phyloP scores from a whole-genome alignment of 306 rosid species.

The Rubus parviflorus region DNA sequence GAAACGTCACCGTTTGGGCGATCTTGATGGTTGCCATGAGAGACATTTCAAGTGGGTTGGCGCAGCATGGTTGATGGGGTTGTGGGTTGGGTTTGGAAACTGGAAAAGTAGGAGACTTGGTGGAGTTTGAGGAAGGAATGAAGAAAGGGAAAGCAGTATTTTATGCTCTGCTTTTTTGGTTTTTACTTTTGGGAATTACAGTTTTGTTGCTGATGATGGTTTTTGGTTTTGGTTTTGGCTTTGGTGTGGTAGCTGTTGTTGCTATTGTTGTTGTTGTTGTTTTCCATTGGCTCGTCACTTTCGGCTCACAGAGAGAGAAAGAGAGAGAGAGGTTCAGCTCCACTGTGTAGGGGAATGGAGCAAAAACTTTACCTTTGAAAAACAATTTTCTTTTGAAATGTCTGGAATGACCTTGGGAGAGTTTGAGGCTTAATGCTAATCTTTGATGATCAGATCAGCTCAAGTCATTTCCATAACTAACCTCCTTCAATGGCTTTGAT shows the following conservation, averaged over 20 bases:
- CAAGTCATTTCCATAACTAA: neutral
- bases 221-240: too few species aligned
- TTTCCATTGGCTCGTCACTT: constrained; percentile 83
- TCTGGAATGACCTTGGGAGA: constrained; percentile 37
- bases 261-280: constrained; percentile 28
- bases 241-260: constrained; percentile 13
- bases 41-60: constrained; percentile 30
- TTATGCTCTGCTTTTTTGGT: constrained; percentile 15
- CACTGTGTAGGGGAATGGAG: constrained; percentile 51
- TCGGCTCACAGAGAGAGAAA: constrained; percentile 43
- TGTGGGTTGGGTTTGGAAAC: constrained; percentile 9
- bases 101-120: neutral
- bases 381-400: neutral
- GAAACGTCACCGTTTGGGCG: constrained; percentile 34
- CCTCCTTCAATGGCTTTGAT: constrained; percentile 6
- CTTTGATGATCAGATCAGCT: neutral
- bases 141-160: constrained; percentile 11
- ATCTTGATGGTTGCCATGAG: constrained; percentile 41
- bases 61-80: constrained; percentile 19
- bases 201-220: neutral
- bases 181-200: constrained; percentile 11
- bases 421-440: neutral
- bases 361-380: constrained; percentile 11
- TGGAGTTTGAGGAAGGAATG: constrained; percentile 28
- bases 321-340: constrained; percentile 26